Conservation (phyloP, 306 rosid genomes). For the Corylus avellana region DNA sequence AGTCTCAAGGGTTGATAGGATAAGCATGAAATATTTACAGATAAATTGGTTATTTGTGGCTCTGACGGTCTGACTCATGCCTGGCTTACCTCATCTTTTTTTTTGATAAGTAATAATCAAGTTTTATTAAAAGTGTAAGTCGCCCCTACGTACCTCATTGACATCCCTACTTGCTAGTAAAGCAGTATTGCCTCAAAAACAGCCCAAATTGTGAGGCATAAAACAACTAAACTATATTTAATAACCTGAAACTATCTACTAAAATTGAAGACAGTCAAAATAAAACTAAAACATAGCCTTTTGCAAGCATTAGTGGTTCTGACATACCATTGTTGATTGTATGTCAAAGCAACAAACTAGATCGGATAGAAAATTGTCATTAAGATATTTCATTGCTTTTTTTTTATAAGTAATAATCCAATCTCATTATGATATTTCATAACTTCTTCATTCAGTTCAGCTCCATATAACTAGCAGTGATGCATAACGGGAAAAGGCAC, state of each 20-base stretch:
- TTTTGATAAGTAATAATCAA: too few species aligned
- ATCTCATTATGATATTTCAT: too few species aligned
- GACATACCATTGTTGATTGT: not conserved
- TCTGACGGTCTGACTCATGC: not conserved
- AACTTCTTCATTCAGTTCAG: not conserved
- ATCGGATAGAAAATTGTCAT: too few species aligned
- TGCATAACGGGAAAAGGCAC: not conserved
- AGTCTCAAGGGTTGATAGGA: not conserved
- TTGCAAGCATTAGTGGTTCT: slow-evolving; percentile 3
- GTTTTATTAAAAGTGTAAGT: too few species aligned
- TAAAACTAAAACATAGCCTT: not conserved
- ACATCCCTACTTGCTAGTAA: not conserved
- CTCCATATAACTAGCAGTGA: not conserved
- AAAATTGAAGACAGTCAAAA: not conserved
- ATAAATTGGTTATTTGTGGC: not conserved
- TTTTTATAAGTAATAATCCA: too few species aligned
- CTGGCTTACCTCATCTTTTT: not conserved
- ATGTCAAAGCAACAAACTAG: not conserved
- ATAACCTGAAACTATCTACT: not conserved
- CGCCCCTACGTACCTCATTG: too few species aligned
- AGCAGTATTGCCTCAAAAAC: not conserved
- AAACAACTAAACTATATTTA: not conserved
- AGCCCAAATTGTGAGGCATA: not conserved
- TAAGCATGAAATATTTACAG: not conserved
- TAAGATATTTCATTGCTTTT: too few species aligned